A percentile compares a stretch with the other conserved stretches of the same genome.
These are phyloP conservation scores for Metschnikowia orientalis DNA, from an alignment of 805 yeast genomes.

Conservation along the genomic window DNA sequence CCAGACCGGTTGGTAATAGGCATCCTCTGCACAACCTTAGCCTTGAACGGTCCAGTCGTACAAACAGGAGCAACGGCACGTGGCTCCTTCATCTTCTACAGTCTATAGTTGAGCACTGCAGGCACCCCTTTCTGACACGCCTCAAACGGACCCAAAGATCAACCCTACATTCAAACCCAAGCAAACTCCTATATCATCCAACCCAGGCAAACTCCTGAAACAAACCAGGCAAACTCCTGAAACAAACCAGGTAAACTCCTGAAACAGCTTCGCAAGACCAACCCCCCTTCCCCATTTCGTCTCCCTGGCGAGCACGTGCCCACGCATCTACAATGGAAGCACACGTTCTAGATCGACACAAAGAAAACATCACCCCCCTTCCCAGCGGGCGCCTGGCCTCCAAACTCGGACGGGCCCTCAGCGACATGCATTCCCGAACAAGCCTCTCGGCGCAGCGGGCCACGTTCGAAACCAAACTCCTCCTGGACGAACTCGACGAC, in stretches of 20 bases:
- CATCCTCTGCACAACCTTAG: no score
- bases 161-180: background rate
- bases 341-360: slow-evolving; percentile 41
- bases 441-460: slow-evolving; percentile 27
- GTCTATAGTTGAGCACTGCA: no score
- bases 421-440: slow-evolving; percentile 7
- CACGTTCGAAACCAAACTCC: slow-evolving; percentile 24
- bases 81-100: no score
- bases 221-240: no score
- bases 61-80: no score
- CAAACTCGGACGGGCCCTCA: slow-evolving; percentile 46
- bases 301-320: no score
- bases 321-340: slow-evolving; percentile 15
- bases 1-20: no score
- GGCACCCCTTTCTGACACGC: background rate
- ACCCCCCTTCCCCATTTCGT: no score
- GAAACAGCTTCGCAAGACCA: no score
- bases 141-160: background rate
- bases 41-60: no score
- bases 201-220: no score
- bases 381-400: slow-evolving; percentile 65
- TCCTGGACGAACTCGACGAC: slow-evolving; percentile 64
- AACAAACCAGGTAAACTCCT: no score
- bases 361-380: slow-evolving; percentile 71
- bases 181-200: background rate